phyloP scores from a whole-genome alignment of 371 early-diverging fungal species.

The Vairimorpha necatrix region DNA sequence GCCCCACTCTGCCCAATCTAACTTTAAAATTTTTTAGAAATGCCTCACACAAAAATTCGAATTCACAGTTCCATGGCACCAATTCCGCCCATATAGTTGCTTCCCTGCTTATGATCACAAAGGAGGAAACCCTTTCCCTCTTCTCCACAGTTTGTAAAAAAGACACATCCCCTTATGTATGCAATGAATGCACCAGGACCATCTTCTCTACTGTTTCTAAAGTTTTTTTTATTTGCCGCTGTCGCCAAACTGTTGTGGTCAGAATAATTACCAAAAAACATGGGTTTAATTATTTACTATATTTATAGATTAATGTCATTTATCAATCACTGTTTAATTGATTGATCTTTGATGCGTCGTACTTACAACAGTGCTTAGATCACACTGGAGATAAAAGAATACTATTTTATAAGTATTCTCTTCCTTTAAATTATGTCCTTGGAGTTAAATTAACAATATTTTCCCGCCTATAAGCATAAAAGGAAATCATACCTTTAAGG shows the following conservation, averaged over 20 bases:
- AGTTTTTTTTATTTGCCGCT: neutral
- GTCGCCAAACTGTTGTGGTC: slow-evolving; percentile 1
- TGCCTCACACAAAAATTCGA: neutral
- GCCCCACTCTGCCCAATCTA: neutral
- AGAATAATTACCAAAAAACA: neutral
- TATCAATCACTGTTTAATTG: too few species aligned
- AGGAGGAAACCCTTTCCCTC: neutral
- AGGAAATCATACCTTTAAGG: too few species aligned
- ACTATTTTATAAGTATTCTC: too few species aligned
- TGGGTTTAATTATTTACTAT: neutral
- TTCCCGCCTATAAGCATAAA: too few species aligned
- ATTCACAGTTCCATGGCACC: neutral
- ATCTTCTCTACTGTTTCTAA: slow-evolving; percentile 16
- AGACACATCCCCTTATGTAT: neutral
- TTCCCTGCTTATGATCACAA: neutral
- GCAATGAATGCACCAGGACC: neutral
- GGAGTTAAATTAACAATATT: too few species aligned
- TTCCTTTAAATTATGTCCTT: too few species aligned
- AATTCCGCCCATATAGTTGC: neutral
- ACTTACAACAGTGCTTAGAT: too few species aligned
- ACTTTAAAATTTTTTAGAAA: neutral
- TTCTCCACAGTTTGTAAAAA: neutral
- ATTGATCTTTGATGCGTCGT: too few species aligned
- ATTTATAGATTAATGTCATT: too few species aligned
- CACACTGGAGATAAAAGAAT: too few species aligned